Conservation (phyloP, 768 basidiomycete species). For the Lactarius akahatsu region DNA sequence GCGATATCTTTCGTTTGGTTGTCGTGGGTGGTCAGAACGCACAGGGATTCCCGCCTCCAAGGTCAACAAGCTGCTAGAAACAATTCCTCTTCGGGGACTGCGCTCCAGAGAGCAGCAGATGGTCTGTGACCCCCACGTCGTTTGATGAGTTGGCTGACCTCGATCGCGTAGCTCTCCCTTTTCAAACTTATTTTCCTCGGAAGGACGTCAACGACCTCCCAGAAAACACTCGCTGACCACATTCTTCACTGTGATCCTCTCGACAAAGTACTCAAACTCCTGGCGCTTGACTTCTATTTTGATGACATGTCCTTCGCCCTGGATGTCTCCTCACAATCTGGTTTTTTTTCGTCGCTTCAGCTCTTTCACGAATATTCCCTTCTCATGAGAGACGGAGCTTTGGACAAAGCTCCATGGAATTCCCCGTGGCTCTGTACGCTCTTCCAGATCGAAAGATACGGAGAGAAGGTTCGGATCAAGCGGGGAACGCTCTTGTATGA, state of each 20-base stretch:
- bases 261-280: constrained; percentile 9
- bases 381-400: constrained; percentile 18
- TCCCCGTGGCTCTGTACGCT: constrained; percentile 12
- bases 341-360: constrained; percentile 9
- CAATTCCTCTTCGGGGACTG: neutral
- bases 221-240: constrained; percentile 4
- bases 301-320: constrained; percentile 17
- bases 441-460: constrained; percentile 19
- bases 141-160: neutral
- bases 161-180: constrained; percentile 3
- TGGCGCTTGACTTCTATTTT: constrained; percentile 16
- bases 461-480: constrained; percentile 3
- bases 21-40: constrained; percentile 14
- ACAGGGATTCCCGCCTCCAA: neutral
- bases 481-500: constrained; percentile 7
- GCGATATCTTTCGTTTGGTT: constrained; percentile 31
- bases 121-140: neutral
- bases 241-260: constrained; percentile 10
- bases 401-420: constrained; percentile 19
- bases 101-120: constrained; percentile 1
- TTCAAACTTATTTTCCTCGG: constrained; percentile 13
- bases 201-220: neutral
- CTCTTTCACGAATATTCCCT: constrained; percentile 17
- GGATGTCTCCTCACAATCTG: constrained; percentile 17
- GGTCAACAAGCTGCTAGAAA: neutral